A percentile compares a stretch with the other conserved stretches of the same genome.
Evolutionary conservation across 495 filamentous ascomycete species (phyloP).

Genomic region (Darksidea phi): DNA sequence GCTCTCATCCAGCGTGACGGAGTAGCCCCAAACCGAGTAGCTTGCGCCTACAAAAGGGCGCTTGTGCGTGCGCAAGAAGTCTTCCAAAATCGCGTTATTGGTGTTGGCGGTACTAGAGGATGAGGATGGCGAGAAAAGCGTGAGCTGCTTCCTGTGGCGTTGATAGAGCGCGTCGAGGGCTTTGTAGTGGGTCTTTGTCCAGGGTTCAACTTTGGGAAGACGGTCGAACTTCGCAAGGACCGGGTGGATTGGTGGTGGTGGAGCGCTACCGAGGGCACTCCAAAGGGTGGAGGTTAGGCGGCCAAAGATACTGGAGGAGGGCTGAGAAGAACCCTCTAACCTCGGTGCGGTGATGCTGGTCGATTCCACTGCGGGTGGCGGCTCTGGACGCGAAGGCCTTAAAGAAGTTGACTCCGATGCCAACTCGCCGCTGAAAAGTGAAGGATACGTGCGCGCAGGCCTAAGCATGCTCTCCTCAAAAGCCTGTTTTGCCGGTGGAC

Average conservation of each 20-base stretch:
- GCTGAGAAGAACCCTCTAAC: background rate
- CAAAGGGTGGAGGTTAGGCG: slow-evolving; percentile 31
- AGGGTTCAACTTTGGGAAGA: slow-evolving; percentile 37
- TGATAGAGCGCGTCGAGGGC: slow-evolving; percentile 36
- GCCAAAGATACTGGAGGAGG: slow-evolving; percentile 20
- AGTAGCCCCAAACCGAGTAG: slow-evolving; percentile 35
- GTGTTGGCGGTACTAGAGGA: slow-evolving; percentile 8
- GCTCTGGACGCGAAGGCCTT: no score
- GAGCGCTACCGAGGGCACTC: slow-evolving; percentile 17
- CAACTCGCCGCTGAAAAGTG: slow-evolving; percentile 14
- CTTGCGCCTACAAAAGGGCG: slow-evolving; percentile 23
- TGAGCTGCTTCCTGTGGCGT: slow-evolving; percentile 26
- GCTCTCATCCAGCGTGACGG: slow-evolving; percentile 15
- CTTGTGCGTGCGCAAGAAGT: slow-evolving; percentile 5
- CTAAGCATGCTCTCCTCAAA: slow-evolving; percentile 21
- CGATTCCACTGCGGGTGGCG: background rate
- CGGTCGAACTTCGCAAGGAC: slow-evolving; percentile 9
- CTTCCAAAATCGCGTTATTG: slow-evolving; percentile 31
- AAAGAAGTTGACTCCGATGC: no score
- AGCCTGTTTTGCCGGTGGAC: slow-evolving; percentile 8
- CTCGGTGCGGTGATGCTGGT: background rate
- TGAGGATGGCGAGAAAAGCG: slow-evolving; percentile 25
- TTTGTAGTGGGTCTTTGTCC: slow-evolving; percentile 40
- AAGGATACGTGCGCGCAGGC: slow-evolving; percentile 17
- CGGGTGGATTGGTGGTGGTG: slow-evolving; percentile 24